These are phyloP conservation scores for Suillus clintonianus DNA, from an alignment of 768 basidiomycete genomes.

Conservation along the genomic window DNA sequence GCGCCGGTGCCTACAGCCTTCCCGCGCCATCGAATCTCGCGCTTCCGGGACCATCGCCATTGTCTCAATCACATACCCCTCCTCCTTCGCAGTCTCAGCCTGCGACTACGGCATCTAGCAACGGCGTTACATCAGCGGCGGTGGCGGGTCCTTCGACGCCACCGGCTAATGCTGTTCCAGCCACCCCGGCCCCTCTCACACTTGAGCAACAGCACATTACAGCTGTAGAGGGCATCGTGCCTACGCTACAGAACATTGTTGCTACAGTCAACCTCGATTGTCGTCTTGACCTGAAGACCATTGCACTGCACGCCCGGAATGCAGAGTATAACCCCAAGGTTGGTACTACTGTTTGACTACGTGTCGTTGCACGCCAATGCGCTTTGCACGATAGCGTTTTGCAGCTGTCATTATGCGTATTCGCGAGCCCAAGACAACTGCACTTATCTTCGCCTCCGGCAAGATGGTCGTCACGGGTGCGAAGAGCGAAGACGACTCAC, in stretches of 20 bases:
- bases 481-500: slow-evolving; percentile 97
- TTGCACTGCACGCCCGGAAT: slow-evolving; percentile 95
- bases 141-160: slow-evolving; percentile 63
- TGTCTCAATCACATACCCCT: slow-evolving; percentile 44
- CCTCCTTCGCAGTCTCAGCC: slow-evolving; percentile 28
- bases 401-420: slow-evolving; percentile 99
- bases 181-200: slow-evolving; percentile 73
- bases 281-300: slow-evolving; percentile 95
- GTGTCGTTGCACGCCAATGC: slow-evolving; percentile 58
- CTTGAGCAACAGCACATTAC: slow-evolving; percentile 95
- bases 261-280: slow-evolving; percentile 99
- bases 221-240: slow-evolving; percentile 96
- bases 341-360: slow-evolving; percentile 48
- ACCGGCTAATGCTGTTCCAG: slow-evolving; percentile 51
- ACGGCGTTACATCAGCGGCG: slow-evolving; percentile 38
- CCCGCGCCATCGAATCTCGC: slow-evolving; percentile 46
- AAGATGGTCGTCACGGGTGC: slow-evolving; percentile 99
- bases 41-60: slow-evolving; percentile 57
- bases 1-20: slow-evolving; percentile 46
- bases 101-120: slow-evolving; percentile 32
- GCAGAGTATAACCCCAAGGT: slow-evolving; percentile 99
- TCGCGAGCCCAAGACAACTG: slow-evolving; percentile 99
- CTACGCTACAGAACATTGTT: slow-evolving; percentile 99
- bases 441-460: slow-evolving; percentile 98
- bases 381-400: slow-evolving; percentile 88